phyloP scores from a whole-genome alignment of 805 yeast species.

The Starmerella potacharoeniae region DNA sequence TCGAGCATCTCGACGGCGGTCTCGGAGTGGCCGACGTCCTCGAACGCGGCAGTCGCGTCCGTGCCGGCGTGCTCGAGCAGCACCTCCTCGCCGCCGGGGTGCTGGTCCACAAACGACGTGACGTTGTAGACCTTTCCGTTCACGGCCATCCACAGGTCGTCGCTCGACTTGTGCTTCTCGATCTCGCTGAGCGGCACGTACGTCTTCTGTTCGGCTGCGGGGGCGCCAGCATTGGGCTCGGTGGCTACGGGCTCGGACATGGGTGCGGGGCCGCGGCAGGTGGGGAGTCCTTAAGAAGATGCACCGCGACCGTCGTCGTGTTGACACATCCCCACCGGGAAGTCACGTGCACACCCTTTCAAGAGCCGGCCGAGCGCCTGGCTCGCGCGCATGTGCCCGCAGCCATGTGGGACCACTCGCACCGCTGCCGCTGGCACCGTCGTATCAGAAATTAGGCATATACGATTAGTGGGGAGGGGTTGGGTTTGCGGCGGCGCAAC shows the following conservation, averaged over 20 bases:
- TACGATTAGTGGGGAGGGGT: not conserved
- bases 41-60: slow-evolving; percentile 60
- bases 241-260: slow-evolving; percentile 2
- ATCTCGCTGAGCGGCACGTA: slow-evolving; percentile 35
- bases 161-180: slow-evolving; percentile 34
- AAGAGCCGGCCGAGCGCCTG: too few species aligned
- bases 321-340: slow-evolving; percentile 3
- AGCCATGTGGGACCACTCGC: not conserved
- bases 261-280: too few species aligned
- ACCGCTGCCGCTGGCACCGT: not conserved
- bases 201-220: slow-evolving; percentile 16
- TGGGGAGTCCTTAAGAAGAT: not conserved
- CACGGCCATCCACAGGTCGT: slow-evolving; percentile 62
- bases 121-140: slow-evolving; percentile 59
- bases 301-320: not conserved
- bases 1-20: slow-evolving; percentile 75
- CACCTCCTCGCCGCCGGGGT: slow-evolving; percentile 83
- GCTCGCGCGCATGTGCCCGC: not conserved
- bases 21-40: slow-evolving; percentile 94
- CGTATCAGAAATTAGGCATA: not conserved
- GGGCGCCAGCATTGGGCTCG: not conserved
- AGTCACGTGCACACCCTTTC: not conserved
- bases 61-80: slow-evolving; percentile 67
- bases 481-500: too few species aligned
- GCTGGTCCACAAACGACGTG: slow-evolving; percentile 43